Conservation (phyloP, 495 filamentous ascomycete genomes). For the Xylaria grammica region DNA sequence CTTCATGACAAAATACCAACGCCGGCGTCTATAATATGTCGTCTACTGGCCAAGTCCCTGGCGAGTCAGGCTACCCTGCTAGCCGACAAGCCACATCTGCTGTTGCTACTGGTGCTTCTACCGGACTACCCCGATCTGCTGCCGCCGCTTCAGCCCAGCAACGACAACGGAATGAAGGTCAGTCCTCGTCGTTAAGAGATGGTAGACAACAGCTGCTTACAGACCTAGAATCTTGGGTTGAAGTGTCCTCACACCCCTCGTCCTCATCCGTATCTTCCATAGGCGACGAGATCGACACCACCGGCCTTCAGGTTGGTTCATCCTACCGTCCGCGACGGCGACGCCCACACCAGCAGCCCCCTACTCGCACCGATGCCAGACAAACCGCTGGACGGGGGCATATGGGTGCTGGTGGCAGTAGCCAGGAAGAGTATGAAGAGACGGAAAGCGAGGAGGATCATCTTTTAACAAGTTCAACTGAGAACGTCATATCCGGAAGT, state of each 20-base stretch:
- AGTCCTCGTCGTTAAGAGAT: slow-evolving; percentile 21
- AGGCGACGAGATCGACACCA: slow-evolving; percentile 86
- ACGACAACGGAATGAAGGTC: slow-evolving; percentile 37
- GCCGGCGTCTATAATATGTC: slow-evolving; percentile 11
- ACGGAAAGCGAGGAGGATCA: slow-evolving; percentile 85
- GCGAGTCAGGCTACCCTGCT: slow-evolving; percentile 3
- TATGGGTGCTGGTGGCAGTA: slow-evolving; percentile 61
- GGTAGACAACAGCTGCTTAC: slow-evolving; percentile 24
- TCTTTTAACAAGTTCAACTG: slow-evolving; percentile 83
- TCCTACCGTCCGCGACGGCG: slow-evolving; percentile 58
- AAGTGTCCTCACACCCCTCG: slow-evolving; percentile 90
- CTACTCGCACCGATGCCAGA: slow-evolving; percentile 35
- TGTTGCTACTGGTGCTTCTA: not conserved
- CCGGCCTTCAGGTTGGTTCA: slow-evolving; percentile 75
- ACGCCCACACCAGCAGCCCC: slow-evolving; percentile 56
- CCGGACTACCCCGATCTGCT: not conserved
- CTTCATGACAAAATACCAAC: not conserved
- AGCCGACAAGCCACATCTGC: not conserved
- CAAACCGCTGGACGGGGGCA: slow-evolving; percentile 53
- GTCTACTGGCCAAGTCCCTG: slow-evolving; percentile 11
- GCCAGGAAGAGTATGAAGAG: slow-evolving; percentile 59
- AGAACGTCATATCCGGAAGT: slow-evolving; percentile 60
- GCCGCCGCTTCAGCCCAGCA: slow-evolving; percentile 28
- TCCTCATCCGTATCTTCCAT: slow-evolving; percentile 88
- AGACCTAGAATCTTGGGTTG: slow-evolving; percentile 89